Conservation (phyloP, 106 monocot species). For the Gastrodia elata region DNA sequence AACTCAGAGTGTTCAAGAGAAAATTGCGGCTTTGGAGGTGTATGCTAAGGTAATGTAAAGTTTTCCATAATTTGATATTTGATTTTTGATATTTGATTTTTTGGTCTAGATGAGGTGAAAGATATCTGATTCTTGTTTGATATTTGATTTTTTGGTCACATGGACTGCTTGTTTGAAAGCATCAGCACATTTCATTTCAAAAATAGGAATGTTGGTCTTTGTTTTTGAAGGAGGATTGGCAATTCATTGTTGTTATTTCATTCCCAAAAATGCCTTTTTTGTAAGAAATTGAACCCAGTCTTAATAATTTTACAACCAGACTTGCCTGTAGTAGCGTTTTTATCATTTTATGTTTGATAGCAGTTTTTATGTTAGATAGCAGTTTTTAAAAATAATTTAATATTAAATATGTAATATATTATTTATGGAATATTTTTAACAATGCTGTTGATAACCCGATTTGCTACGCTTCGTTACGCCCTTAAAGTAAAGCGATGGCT, state of each 20-base stretch:
- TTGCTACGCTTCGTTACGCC: no score
- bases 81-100: no score
- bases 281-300: neutral
- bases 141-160: neutral
- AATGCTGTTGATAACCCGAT: no score
- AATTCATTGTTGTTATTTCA: neutral
- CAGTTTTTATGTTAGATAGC: no score
- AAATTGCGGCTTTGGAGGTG: constrained; percentile 33
- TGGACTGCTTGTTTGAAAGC: neutral
- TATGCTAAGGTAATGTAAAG: constrained; percentile 37
- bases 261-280: neutral
- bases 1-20: constrained; percentile 41
- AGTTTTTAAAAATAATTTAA: no score
- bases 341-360: neutral
- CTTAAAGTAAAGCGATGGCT: no score
- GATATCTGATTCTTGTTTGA: no score
- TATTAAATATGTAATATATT: no score
- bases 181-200: neutral
- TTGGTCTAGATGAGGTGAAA: no score
- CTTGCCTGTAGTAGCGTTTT: neutral
- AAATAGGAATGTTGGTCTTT: neutral
- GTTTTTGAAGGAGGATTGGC: neutral
- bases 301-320: neutral
- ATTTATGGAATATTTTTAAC: no score
- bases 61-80: neutral